Conservation (phyloP, 169 alveolate genomes). For the Babesia divergens region DNA sequence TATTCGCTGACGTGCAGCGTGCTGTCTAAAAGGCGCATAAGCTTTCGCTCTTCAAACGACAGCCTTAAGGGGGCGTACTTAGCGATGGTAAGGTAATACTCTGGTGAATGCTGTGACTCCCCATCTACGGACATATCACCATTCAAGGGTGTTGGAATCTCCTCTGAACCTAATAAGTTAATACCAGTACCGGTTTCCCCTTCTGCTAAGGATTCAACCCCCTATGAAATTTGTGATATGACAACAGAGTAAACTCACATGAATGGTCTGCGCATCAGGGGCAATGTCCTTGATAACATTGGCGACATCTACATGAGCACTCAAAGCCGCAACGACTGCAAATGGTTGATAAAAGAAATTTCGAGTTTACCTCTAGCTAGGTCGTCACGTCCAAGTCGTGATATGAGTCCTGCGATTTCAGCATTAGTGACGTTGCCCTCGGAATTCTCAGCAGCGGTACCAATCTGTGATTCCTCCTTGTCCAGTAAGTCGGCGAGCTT, state of each 20-base stretch:
- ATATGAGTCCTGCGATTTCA: slow-evolving; percentile 14
- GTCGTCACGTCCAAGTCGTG: slow-evolving; percentile 29
- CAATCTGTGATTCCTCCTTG: neutral
- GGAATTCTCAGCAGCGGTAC: neutral
- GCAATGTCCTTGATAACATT: slow-evolving; percentile 5
- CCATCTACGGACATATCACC: slow-evolving; percentile 10
- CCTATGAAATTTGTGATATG: neutral
- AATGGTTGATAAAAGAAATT: neutral
- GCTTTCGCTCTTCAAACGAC: slow-evolving; percentile 71
- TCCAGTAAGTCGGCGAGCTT: slow-evolving; percentile 49
- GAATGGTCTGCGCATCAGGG: slow-evolving; percentile 36
- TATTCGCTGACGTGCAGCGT: slow-evolving; percentile 86
- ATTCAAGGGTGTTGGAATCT: neutral
- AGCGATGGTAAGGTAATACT: slow-evolving; percentile 36
- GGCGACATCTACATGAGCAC: slow-evolving; percentile 29
- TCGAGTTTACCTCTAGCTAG: slow-evolving; percentile 21
- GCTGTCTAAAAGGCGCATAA: slow-evolving; percentile 83
- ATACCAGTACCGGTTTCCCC: slow-evolving; percentile 42
- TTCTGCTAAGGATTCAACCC: neutral
- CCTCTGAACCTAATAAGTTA: slow-evolving; percentile 9
- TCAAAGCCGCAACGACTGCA: slow-evolving; percentile 12
- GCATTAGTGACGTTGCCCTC: neutral
- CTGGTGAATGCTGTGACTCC: slow-evolving; percentile 11
- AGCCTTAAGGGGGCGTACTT: slow-evolving; percentile 57
- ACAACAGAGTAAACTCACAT: slow-evolving; percentile 7